Evolutionary conservation across 139 green algal species (phyloP).

Genomic region (Tetradesmus lagerheimii): DNA sequence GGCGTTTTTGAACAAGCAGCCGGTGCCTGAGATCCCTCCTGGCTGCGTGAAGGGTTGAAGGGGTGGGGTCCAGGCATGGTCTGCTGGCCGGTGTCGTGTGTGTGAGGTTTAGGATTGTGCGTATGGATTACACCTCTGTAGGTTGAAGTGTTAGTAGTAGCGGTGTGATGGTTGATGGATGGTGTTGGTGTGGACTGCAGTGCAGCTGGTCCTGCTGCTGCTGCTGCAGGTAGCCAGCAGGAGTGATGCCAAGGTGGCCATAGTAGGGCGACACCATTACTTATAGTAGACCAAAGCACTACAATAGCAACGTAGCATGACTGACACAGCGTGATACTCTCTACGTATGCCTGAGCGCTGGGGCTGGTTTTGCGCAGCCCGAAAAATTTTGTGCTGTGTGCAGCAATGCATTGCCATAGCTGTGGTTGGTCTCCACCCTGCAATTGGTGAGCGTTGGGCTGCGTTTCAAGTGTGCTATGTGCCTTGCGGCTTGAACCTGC

Average conservation of each 20-base stretch:
- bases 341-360: background rate
- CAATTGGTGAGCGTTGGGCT: background rate
- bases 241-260: no score
- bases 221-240: no score
- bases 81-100: background rate
- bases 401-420: background rate
- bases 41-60: slow-evolving; percentile 5
- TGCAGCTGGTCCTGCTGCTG: no score
- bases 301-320: background rate
- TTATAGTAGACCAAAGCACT: no score
- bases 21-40: slow-evolving; percentile 12
- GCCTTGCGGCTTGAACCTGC: background rate
- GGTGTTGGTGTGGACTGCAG: no score
- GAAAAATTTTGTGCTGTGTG: background rate
- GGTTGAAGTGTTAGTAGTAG: no score
- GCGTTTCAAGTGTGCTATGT: background rate
- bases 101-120: background rate
- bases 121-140: no score
- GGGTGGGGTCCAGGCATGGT: background rate
- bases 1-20: slow-evolving; percentile 30
- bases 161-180: no score
- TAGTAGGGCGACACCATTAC: no score
- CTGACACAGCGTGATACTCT: background rate
- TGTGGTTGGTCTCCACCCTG: background rate
- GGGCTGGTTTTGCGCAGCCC: background rate